Conservation (phyloP, 2,329 filamentous ascomycete species). For the Cladosporium sp. region DNA sequence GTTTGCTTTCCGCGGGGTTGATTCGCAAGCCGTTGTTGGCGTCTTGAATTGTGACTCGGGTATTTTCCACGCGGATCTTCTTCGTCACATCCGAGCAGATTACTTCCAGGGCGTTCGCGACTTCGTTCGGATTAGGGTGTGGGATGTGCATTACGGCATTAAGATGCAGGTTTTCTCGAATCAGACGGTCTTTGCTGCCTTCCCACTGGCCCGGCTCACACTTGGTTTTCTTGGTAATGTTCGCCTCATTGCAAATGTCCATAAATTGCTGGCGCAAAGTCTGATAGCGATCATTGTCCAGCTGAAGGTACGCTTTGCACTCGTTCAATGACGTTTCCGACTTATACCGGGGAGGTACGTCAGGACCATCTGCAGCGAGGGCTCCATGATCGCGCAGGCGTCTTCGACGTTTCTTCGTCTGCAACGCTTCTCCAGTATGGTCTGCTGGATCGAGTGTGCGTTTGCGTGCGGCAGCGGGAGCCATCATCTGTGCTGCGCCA, state of each 20-base stretch:
- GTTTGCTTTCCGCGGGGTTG: conserved; percentile 63
- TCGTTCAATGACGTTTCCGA: conserved; percentile 81
- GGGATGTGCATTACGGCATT: conserved; percentile 55
- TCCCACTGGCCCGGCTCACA: conserved; percentile 72
- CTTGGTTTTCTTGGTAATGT: conserved; percentile 70
- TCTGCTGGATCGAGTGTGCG: conserved; percentile 27
- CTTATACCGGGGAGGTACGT: conserved; percentile 65
- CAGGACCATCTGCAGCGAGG: conserved; percentile 62
- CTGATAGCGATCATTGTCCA: conserved; percentile 62
- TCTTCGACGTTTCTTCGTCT: conserved; percentile 61
- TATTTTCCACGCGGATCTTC: conserved; percentile 62
- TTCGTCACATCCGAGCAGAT: conserved; percentile 81
- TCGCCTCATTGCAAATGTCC: conserved; percentile 62
- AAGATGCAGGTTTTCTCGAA: conserved; percentile 62
- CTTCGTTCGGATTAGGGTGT: conserved; percentile 56
- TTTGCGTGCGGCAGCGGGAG: background rate
- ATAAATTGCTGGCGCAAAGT: conserved; percentile 64
- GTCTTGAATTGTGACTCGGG: conserved; percentile 67
- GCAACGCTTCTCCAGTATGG: conserved; percentile 58
- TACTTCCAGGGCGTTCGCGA: conserved; percentile 68
- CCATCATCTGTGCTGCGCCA: background rate
- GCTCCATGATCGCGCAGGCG: conserved; percentile 66
- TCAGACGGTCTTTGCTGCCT: conserved; percentile 61
- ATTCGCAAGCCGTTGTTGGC: conserved; percentile 69
- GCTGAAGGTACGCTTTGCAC: conserved; percentile 63